Conservation (phyloP, 768 basidiomycete genomes). For the Rhodotorula sphaerocarpa region DNA sequence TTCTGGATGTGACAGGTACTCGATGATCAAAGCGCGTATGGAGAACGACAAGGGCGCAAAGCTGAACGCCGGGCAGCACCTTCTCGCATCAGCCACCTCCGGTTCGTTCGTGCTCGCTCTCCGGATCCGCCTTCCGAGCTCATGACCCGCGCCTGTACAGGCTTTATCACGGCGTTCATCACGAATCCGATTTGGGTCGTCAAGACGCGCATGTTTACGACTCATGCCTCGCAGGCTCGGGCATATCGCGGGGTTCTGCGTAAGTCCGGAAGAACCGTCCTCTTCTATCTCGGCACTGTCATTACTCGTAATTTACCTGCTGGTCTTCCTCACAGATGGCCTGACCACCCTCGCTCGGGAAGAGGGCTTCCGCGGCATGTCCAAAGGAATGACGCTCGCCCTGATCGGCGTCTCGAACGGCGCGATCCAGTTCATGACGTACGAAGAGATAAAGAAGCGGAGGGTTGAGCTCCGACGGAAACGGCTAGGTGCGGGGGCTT, state of each 20-base stretch:
- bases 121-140: slow-evolving; percentile 5
- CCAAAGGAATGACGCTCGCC: slow-evolving; percentile 77
- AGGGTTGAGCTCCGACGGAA: slow-evolving; percentile 49
- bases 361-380: slow-evolving; percentile 73
- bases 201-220: slow-evolving; percentile 93
- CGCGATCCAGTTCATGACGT: slow-evolving; percentile 88
- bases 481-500: slow-evolving; percentile 7
- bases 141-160: slow-evolving; percentile 46
- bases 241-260: slow-evolving; percentile 56
- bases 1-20: slow-evolving; percentile 57
- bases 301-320: background rate
- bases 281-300: background rate
- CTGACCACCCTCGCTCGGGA: slow-evolving; percentile 59
- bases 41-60: slow-evolving; percentile 57
- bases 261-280: no score
- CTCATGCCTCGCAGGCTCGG: slow-evolving; percentile 55
- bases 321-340: slow-evolving; percentile 57
- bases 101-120: slow-evolving; percentile 55
- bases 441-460: slow-evolving; percentile 91
- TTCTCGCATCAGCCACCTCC: slow-evolving; percentile 87
- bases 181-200: slow-evolving; percentile 98
- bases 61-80: slow-evolving; percentile 67
- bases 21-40: slow-evolving; percentile 71
- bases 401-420: slow-evolving; percentile 90
- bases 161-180: slow-evolving; percentile 82